A percentile compares a stretch with the other conserved stretches of the same genome.
These are phyloP conservation scores for Cryptococcus maquisensis DNA, from an alignment of 1,284 basidiomycete species.

Conservation along the genomic window DNA sequence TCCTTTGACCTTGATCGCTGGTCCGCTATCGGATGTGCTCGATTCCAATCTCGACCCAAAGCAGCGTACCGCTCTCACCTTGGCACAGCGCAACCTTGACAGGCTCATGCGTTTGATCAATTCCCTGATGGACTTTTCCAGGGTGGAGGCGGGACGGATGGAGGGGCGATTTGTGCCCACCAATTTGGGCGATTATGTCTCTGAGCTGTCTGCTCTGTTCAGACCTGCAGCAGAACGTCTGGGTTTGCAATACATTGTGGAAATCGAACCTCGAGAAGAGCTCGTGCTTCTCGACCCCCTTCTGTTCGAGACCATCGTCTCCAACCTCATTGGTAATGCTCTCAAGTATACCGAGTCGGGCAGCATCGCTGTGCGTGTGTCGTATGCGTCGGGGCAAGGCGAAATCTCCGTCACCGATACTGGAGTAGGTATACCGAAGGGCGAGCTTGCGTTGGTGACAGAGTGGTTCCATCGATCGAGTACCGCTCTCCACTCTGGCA, in stretches of 20 bases:
- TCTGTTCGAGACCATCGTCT: slow-evolving; percentile 47
- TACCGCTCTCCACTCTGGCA: slow-evolving; percentile 23
- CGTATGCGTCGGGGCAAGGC: slow-evolving; percentile 23
- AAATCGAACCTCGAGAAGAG: slow-evolving; percentile 31
- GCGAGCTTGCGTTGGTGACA: slow-evolving; percentile 23
- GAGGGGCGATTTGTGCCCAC: slow-evolving; percentile 41
- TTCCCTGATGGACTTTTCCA: slow-evolving; percentile 44
- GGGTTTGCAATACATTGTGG: slow-evolving; percentile 35
- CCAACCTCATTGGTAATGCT: slow-evolving; percentile 47
- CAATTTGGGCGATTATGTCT: slow-evolving; percentile 40
- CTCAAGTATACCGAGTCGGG: slow-evolving; percentile 43
- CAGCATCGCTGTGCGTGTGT: slow-evolving; percentile 31
- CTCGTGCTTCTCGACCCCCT: slow-evolving; percentile 44
- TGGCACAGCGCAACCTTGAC: slow-evolving; percentile 42
- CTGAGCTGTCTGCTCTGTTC: slow-evolving; percentile 47
- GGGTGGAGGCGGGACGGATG: slow-evolving; percentile 42
- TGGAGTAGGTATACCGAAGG: slow-evolving; percentile 45
- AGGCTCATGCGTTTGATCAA: slow-evolving; percentile 42
- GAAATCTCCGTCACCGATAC: slow-evolving; percentile 46
- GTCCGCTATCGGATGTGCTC: slow-evolving; percentile 41
- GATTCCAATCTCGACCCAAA: slow-evolving; percentile 9
- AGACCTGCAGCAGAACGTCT: slow-evolving; percentile 31
- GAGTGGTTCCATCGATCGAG: slow-evolving; percentile 35
- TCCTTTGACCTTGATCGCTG: slow-evolving; percentile 41
- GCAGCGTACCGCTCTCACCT: slow-evolving; percentile 27